Base-by-base conservation (phyloP, 163 green algal species). In the Prototheca wickerhamii region DNA sequence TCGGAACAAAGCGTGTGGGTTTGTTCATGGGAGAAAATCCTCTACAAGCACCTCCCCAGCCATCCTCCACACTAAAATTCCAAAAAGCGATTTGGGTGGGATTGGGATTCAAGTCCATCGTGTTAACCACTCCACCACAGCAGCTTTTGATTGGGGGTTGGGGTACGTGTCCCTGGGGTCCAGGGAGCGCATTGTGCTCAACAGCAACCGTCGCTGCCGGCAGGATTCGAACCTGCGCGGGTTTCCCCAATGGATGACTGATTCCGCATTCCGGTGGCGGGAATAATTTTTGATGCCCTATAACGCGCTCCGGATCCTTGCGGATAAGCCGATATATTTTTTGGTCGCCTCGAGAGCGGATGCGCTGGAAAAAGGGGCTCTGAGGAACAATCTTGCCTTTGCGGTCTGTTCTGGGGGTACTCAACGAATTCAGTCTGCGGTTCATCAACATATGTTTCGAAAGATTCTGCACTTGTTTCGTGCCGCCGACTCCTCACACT, bases 101-200 rank as follows among this genome's bases (percentile, higher is more conserved):
- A 54, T 12, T 12, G 20, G 17, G 18, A 25, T 61, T 61, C 55
- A 61, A 61, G 55, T 61, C 55, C 55, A 61, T 44, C 55, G 55
- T 44, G 55, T 61, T 61, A 61, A 61, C 55, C 55, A 61, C 55
- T 61, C 55, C 55, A 44, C 55, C 55, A 61, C 55, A 44, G 55
- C 55, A 61, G 55, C 55, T 5, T 34, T n/a, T n/a, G n/a, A n/a
- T n/a, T n/a, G n/a, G n/a, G n/a, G 46, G 23, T 28, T 25, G 46
- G 12, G 12, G 23, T 8, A 25, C 5, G 5, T 28, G 46, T 21
- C 46, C 46, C 46, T 54, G 46, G 46, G 18, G 26, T 54, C 23
- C 46, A 54, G 46, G 46, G 46, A 54, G 46, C 46, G 46, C 46
- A 49, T 15, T 49, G 40, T 49, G 40, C 26, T 54, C 55, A 44